These are phyloP conservation scores for Gastrolobium villosum DNA, from an alignment of 306 rosid genomes.

Conservation along the genomic window DNA sequence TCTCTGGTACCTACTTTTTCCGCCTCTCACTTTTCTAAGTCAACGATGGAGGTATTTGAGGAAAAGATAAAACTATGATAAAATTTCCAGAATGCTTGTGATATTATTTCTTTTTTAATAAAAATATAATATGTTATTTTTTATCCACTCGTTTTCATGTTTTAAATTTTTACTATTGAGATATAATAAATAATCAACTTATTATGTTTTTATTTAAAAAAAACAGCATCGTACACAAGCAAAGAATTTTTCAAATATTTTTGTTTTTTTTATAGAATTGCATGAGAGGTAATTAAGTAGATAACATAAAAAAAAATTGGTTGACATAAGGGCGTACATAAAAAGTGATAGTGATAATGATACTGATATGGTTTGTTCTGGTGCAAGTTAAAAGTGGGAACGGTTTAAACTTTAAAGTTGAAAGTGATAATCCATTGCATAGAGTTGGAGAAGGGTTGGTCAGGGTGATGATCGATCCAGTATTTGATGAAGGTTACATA, in stretches of 20 bases:
- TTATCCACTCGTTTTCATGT: neutral
- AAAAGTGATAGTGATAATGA: neutral
- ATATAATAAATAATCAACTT: neutral
- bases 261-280: neutral
- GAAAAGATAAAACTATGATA: neutral
- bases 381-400: neutral
- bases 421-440: conserved; percentile 2
- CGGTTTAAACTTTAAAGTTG: conserved; percentile 13
- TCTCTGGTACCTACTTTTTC: neutral
- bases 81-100: neutral
- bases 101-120: neutral
- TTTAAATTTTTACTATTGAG: neutral
- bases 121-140: neutral
- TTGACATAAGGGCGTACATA: neutral
- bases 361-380: neutral
- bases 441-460: conserved; percentile 41
- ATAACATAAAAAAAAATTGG: neutral
- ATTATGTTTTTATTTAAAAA: neutral
- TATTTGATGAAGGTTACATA: neutral
- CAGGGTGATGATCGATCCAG: conserved; percentile 2
- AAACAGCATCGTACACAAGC: neutral
- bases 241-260: neutral
- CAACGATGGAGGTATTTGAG: neutral
- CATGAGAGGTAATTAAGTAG: neutral
- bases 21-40: neutral